Conservation (phyloP, 371 early-diverging fungal species). For the Mucor saturninus region DNA sequence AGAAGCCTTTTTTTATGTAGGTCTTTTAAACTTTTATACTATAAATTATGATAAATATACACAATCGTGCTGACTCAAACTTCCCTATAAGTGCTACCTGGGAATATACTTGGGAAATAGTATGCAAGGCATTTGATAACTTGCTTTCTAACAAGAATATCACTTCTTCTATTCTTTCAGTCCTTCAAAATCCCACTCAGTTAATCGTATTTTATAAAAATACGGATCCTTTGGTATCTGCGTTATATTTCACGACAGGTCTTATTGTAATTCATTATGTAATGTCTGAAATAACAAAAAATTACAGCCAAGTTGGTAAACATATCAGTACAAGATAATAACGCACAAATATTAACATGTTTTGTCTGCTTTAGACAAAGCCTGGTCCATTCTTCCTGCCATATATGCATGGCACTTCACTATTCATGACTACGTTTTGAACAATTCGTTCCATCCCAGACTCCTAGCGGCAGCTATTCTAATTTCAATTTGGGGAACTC, state of each 20-base stretch:
- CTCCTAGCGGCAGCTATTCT: slow-evolving; percentile 53
- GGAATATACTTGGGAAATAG: slow-evolving; percentile 10
- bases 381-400: slow-evolving; percentile 77
- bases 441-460: slow-evolving; percentile 46
- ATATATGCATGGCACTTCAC: slow-evolving; percentile 65
- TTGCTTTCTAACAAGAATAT: slow-evolving; percentile 6
- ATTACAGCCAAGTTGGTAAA: slow-evolving; percentile 58
- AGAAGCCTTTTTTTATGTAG: too few relatives aligned
- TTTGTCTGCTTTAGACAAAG: slow-evolving; percentile 47
- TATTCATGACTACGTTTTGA: slow-evolving; percentile 46
- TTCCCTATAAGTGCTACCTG: slow-evolving; percentile 25
- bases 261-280: slow-evolving; percentile 34
- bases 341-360: background rate
- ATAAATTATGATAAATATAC: background rate
- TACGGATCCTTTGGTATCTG: slow-evolving; percentile 36
- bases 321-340: background rate
- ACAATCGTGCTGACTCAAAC: background rate
- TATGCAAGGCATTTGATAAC: slow-evolving; percentile 2
- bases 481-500: slow-evolving; percentile 76
- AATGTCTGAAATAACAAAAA: slow-evolving; percentile 40
- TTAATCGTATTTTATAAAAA: slow-evolving; percentile 9
- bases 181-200: background rate
- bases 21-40: too few relatives aligned
- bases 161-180: slow-evolving; percentile 5
- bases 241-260: slow-evolving; percentile 13